Conservation (phyloP, 176 grass and related monocot genomes). For the Olyra latifolia region DNA sequence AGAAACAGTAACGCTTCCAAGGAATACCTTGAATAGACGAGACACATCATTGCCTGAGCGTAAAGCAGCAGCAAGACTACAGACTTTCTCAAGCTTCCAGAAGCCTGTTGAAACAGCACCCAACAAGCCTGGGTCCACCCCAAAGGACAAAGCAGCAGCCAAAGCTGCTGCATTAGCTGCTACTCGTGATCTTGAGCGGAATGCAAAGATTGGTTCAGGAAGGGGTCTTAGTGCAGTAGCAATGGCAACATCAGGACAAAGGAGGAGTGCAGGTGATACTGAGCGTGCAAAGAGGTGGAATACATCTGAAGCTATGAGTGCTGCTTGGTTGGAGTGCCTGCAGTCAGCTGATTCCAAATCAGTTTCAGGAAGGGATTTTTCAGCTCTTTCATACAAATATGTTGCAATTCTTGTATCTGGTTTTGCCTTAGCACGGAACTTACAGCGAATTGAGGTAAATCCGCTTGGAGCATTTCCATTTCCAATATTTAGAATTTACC, state of each 20-base stretch:
- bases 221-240: constrained; percentile 97
- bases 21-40: constrained; percentile 62
- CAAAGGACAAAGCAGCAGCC: constrained; percentile 88
- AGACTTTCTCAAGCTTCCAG: constrained; percentile 86
- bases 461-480: constrained; percentile 24
- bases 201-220: constrained; percentile 93
- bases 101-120: constrained; percentile 62
- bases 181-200: constrained; percentile 85
- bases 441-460: constrained; percentile 86
- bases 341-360: constrained; percentile 76
- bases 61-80: constrained; percentile 62
- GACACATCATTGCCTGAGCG: constrained; percentile 72
- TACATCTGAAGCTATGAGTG: constrained; percentile 93
- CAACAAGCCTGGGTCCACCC: constrained; percentile 56
- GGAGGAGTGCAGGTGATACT: constrained; percentile 79
- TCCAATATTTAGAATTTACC: constrained; percentile 28
- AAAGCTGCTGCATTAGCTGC: constrained; percentile 91
- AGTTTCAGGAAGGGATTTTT: constrained; percentile 86
- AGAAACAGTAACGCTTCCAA: constrained; percentile 66
- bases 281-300: constrained; percentile 98
- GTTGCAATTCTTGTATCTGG: constrained; percentile 92
- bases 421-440: constrained; percentile 87
- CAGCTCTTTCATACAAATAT: constrained; percentile 94
- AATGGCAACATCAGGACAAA: constrained; percentile 98
- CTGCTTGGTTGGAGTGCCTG: constrained; percentile 93